Base-by-base conservation (phyloP, 305 asterid species). In the Fraxinus paxiana region DNA sequence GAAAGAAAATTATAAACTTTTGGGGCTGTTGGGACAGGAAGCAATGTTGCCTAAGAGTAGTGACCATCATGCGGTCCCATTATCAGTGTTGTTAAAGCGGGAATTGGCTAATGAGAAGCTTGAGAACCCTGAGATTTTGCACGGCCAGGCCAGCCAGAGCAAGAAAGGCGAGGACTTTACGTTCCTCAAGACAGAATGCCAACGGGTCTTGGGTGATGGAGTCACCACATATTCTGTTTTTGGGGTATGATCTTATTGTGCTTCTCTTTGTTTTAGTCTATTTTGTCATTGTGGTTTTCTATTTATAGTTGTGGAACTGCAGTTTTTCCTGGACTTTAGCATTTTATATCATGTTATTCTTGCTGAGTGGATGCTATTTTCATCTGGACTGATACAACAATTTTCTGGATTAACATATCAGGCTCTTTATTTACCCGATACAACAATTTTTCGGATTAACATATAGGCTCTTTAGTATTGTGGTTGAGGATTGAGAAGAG, bases 81-180 rank as follows among this genome's bases (percentile, higher is more conserved):
- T 95, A 81, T 95, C 98, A 31, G 93, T 93, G 79, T 87, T 95
- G 93, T 84, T 95, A 76, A 95, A 93, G 88, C 89, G 98, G 75
- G 98, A 95, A 83, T 86, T 92, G 87, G 98, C 97, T 18, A 91
- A 85, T 83, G 98, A 95, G 96, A 95, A 93, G 94, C 88, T 91
- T 76, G 98, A 93, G 81, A 90, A 85, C 87, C 98, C 98, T 1
- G 98, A 93, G 84, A 83, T 92, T 79, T 79, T 46, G 8, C 94
- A 92, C 38, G 98, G 98, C 7, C 97, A 90, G 81, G 98, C 97
- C 56, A 90, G 88, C 67, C 97, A 93, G 90, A 92, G 94, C 91
- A 95, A 95, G 91, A 95, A 93, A 86, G 98, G 98, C 15, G 98
- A 95, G 88, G 98, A 95, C 79, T 91, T 92, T 82, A 92, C 97